These are phyloP conservation scores for Aspergillus caelatus DNA, from an alignment of 2,329 filamentous ascomycete species.

Conservation along the genomic window DNA sequence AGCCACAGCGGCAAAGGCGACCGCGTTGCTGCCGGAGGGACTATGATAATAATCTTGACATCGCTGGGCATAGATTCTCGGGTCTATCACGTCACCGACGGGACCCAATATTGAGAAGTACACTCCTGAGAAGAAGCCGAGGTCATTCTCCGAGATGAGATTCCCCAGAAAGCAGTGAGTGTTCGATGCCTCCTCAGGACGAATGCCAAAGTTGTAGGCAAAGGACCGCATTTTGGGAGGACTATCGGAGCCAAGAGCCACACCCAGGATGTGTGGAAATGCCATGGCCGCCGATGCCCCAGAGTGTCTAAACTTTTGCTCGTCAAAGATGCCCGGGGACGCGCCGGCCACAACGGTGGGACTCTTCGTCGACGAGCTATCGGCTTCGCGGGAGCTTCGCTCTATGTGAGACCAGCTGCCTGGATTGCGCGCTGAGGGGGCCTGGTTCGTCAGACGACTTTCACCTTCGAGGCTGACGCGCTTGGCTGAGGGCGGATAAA, in stretches of 20 bases:
- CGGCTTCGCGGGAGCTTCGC: slow-evolving; percentile 1
- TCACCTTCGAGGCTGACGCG: slow-evolving; percentile 12
- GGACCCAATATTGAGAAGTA: slow-evolving; percentile 29
- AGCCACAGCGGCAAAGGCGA: slow-evolving; percentile 31
- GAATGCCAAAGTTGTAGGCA: slow-evolving; percentile 37
- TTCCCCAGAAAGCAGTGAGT: slow-evolving; percentile 23
- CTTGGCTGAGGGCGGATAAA: slow-evolving; percentile 13
- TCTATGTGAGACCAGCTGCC: slow-evolving; percentile 5
- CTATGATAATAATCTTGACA: slow-evolving; percentile 31
- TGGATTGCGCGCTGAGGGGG: slow-evolving; percentile 3
- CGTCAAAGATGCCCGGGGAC: slow-evolving; percentile 31
- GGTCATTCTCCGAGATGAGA: slow-evolving; percentile 30
- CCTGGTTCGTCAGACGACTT: slow-evolving; percentile 3
- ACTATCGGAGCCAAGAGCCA: slow-evolving; percentile 29
- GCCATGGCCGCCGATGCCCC: slow-evolving; percentile 35
- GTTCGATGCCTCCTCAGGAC: slow-evolving; percentile 32
- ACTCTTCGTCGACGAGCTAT: slow-evolving; percentile 19
- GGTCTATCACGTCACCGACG: slow-evolving; percentile 28
- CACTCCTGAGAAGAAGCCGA: slow-evolving; percentile 22
- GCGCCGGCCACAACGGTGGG: slow-evolving; percentile 11
- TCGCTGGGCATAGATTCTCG: slow-evolving; percentile 29
- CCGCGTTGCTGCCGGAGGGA: slow-evolving; percentile 11
- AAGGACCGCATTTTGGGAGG: slow-evolving; percentile 30
- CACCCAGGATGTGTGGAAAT: slow-evolving; percentile 32
- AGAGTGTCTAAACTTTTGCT: slow-evolving; percentile 29